Evolutionary conservation across 2,329 filamentous ascomycete genomes (phyloP).

Genomic region (Trichoderma sp.): DNA sequence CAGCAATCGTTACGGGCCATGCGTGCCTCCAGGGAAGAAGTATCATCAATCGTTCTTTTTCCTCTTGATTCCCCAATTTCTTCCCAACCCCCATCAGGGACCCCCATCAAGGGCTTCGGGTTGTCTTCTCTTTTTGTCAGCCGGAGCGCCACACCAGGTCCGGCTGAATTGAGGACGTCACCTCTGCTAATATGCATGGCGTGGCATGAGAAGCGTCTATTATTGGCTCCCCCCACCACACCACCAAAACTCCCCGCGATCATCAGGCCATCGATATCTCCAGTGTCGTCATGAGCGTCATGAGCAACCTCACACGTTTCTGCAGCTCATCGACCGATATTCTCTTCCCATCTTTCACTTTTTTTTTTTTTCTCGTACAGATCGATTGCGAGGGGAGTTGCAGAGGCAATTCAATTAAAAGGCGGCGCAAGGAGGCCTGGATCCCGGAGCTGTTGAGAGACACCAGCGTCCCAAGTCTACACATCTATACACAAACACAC

Average conservation of each 20-base stretch:
- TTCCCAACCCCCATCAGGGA: not conserved
- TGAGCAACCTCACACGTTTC: conserved; percentile 7
- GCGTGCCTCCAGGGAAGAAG: not conserved
- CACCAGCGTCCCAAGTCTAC: not conserved
- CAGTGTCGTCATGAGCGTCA: conserved; percentile 30
- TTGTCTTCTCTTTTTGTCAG: not conserved
- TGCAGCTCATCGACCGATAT: conserved; percentile 4
- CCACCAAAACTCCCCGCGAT: conserved; percentile 26
- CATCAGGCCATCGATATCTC: conserved; percentile 28
- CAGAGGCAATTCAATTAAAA: not conserved
- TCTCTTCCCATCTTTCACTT: not conserved
- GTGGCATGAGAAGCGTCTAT: conserved; percentile 13
- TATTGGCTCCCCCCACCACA: conserved; percentile 20
- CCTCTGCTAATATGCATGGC: conserved; percentile 8
- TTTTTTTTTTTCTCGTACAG: not conserved
- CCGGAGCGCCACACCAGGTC: not conserved
- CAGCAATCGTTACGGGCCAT: not conserved
- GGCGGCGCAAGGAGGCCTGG: not conserved
- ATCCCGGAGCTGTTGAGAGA: not conserved
- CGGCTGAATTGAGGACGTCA: conserved; percentile 11
- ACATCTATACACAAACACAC: not conserved
- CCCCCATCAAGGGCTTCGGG: not conserved
- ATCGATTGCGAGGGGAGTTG: not conserved
- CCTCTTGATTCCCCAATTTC: not conserved
- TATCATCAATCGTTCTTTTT: not conserved